Evolutionary conservation across 768 basidiomycete species (phyloP).

Genomic region (Mycena vitilis): DNA sequence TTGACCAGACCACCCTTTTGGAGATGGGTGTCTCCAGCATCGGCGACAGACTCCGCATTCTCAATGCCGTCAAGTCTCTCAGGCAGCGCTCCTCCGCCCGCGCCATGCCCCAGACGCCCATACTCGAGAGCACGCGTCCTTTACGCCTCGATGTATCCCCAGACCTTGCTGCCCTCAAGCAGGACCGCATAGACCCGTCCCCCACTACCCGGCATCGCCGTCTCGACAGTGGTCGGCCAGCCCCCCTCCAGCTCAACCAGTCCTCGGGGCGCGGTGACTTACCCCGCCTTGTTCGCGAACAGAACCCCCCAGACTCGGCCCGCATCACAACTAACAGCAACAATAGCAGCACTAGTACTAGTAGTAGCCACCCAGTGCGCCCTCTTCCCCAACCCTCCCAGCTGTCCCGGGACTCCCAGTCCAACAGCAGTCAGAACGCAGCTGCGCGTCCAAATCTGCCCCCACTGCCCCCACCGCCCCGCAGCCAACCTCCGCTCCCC

Average conservation of each 20-base stretch:
- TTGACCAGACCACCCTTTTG: slow-evolving; percentile 87
- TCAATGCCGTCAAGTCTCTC: slow-evolving; percentile 85
- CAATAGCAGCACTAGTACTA: slow-evolving; percentile 3
- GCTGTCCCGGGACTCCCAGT: slow-evolving; percentile 54
- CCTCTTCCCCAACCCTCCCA: slow-evolving; percentile 62
- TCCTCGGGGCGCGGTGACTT: slow-evolving; percentile 68
- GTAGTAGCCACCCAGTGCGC: slow-evolving; percentile 45
- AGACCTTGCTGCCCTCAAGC: slow-evolving; percentile 19
- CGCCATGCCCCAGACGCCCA: slow-evolving; percentile 35
- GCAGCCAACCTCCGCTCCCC: slow-evolving; percentile 70
- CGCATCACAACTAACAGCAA: slow-evolving; percentile 40
- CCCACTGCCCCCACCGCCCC: slow-evolving; percentile 78
- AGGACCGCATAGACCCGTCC: slow-evolving; percentile 40
- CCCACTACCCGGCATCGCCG: slow-evolving; percentile 55
- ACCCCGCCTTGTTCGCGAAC: slow-evolving; percentile 78
- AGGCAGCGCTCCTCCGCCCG: slow-evolving; percentile 64
- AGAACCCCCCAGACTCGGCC: slow-evolving; percentile 66
- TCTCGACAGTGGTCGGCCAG: slow-evolving; percentile 75
- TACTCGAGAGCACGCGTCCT: slow-evolving; percentile 28
- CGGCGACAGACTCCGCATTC: slow-evolving; percentile 90
- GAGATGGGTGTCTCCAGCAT: slow-evolving; percentile 93
- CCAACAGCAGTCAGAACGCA: slow-evolving; percentile 48
- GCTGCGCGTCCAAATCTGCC: slow-evolving; percentile 64
- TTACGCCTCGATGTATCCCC: slow-evolving; percentile 33
- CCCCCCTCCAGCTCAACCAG: slow-evolving; percentile 80